Percentiles rank a stretch among this genome's conserved stretches.
phyloP scores from a whole-genome alignment of 1,284 basidiomycete species.

The Heterobasidion parviporum region DNA sequence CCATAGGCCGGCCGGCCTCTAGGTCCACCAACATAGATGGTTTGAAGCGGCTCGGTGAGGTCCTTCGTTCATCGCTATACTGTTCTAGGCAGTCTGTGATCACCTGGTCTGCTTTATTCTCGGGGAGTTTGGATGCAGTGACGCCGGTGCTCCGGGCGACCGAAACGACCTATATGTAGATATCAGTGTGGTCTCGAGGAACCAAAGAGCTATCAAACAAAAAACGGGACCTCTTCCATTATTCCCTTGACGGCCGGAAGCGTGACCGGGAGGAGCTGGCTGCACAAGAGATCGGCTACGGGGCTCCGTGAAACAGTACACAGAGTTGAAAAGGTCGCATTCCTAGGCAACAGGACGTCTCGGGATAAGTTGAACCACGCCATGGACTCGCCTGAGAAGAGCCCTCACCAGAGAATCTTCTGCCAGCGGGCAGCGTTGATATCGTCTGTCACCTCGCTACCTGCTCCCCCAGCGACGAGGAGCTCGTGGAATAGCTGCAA shows the following conservation, averaged over 20 bases:
- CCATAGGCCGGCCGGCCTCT: constrained; percentile 47
- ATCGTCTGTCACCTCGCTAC: constrained; percentile 22
- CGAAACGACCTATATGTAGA: neutral
- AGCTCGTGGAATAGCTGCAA: constrained; percentile 23
- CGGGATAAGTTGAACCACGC: too few species aligned
- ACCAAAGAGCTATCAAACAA: neutral
- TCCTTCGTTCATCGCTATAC: constrained; percentile 2
- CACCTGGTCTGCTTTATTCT: neutral
- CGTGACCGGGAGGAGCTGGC: constrained; percentile 16
- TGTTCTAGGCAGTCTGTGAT: constrained; percentile 1
- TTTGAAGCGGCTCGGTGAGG: constrained; percentile 3
- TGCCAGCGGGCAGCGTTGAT: constrained; percentile 35
- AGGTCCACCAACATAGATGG: constrained; percentile 48
- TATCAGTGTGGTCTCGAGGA: neutral
- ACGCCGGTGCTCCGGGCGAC: constrained; percentile 1
- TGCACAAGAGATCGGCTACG: constrained; percentile 24
- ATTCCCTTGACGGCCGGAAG: constrained; percentile 24
- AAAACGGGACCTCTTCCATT: constrained; percentile 20
- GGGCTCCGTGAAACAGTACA: constrained; percentile 31
- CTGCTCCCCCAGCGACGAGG: constrained; percentile 26
- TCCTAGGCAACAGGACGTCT: constrained; percentile 15
- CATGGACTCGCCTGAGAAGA: neutral
- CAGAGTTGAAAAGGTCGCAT: constrained; percentile 27
- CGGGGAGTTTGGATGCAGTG: neutral
- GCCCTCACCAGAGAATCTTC: constrained; percentile 33